Evolutionary conservation across 106 monocot genomes (phyloP).

Genomic region (Dendrobium chrysotoxum): DNA sequence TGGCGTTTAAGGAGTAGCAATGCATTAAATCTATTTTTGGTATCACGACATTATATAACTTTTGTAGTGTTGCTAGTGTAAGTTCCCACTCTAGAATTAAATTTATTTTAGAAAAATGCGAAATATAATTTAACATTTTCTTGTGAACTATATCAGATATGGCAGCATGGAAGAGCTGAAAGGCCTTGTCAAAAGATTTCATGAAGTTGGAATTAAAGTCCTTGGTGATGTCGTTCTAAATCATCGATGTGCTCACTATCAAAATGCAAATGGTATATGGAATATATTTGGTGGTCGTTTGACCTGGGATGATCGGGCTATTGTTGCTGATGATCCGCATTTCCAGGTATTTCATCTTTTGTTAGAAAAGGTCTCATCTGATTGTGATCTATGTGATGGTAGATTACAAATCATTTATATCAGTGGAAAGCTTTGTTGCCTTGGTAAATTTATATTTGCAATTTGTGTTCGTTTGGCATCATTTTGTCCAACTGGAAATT

Average conservation of each 20-base stretch:
- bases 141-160: constrained; percentile 49
- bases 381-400: background rate
- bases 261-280: constrained; percentile 85
- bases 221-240: constrained; percentile 97
- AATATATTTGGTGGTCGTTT: constrained; percentile 90
- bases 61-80: background rate
- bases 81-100: background rate
- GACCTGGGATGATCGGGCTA: constrained; percentile 87
- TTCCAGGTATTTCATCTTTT: constrained; percentile 55
- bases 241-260: constrained; percentile 86
- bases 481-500: background rate
- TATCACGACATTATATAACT: background rate
- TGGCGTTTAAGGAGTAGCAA: background rate
- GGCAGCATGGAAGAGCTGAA: constrained; percentile 83
- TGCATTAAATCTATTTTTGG: background rate
- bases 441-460: background rate
- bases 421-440: background rate
- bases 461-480: background rate
- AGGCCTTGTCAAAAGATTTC: constrained; percentile 58
- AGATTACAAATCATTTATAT: background rate
- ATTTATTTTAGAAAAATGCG: background rate
- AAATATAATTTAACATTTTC: constrained; percentile 5
- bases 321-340: constrained; percentile 98
- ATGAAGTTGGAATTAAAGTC: constrained; percentile 74
- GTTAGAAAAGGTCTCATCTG: no score